These are phyloP conservation scores for Bipolaris sorokiniana DNA, from an alignment of 2,329 filamentous ascomycete species.

Conservation along the genomic window DNA sequence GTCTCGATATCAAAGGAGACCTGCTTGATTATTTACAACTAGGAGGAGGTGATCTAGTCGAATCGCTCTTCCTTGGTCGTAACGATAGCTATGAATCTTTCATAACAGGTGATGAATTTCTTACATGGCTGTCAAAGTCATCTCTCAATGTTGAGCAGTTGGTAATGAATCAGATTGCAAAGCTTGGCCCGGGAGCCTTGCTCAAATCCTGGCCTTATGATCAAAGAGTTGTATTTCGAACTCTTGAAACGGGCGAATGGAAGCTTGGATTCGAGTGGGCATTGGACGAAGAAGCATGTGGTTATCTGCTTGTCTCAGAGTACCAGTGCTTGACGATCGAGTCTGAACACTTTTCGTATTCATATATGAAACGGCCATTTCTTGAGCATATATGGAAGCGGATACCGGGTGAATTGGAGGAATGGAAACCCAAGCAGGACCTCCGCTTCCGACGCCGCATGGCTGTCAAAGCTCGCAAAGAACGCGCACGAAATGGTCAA, in stretches of 20 bases:
- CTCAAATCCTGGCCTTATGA: accelerated
- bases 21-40: background rate
- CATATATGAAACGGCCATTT: too few species aligned
- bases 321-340: background rate
- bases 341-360: too few species aligned
- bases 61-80: too few species aligned
- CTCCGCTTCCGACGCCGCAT: slow-evolving; percentile 5
- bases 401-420: background rate
- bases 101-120: background rate
- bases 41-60: background rate
- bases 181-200: background rate
- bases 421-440: background rate
- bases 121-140: background rate
- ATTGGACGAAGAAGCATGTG: background rate
- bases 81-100: too few species aligned
- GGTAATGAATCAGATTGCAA: background rate
- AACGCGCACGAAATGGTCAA: slow-evolving; percentile 9
- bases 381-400: background rate
- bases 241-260: background rate
- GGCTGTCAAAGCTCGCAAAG: slow-evolving; percentile 19
- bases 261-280: slow-evolving; percentile 8
- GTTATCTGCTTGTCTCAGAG: slow-evolving; percentile 14
- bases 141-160: slow-evolving; percentile 5
- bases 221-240: slow-evolving; percentile 2
- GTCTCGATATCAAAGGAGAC: background rate